These are phyloP conservation scores for Alternaria dauci DNA, from an alignment of 2,329 filamentous ascomycete species.

Conservation along the genomic window DNA sequence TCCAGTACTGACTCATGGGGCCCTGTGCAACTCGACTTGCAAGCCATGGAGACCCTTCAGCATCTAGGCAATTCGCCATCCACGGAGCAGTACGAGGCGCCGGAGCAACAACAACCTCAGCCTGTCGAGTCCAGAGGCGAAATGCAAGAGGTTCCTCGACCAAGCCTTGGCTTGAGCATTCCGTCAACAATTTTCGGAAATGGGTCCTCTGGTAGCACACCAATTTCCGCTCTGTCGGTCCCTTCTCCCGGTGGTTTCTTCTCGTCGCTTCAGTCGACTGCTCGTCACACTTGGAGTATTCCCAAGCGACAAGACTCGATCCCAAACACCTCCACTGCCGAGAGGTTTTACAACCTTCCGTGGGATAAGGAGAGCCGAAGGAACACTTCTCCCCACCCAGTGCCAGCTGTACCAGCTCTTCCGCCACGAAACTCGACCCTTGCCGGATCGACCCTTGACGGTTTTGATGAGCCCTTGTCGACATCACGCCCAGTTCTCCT, in stretches of 20 bases:
- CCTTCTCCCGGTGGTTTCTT: constrained; percentile 94
- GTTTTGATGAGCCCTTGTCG: constrained; percentile 41
- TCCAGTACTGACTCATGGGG: constrained; percentile 70
- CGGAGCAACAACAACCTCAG: constrained; percentile 36
- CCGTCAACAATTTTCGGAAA: constrained; percentile 36
- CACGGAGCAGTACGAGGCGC: constrained; percentile 30
- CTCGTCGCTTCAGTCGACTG: constrained; percentile 77
- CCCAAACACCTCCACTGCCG: constrained; percentile 88
- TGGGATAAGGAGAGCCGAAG: constrained; percentile 65
- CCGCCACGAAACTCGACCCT: constrained; percentile 37
- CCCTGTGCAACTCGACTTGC: constrained; percentile 72
- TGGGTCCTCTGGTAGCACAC: constrained; percentile 60
- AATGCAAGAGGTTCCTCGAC: constrained; percentile 65
- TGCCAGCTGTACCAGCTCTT: constrained; percentile 27
- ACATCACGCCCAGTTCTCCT: constrained; percentile 44
- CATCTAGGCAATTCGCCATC: constrained; percentile 63
- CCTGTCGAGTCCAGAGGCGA: constrained; percentile 62
- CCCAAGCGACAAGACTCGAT: constrained; percentile 54
- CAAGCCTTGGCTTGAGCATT: constrained; percentile 55
- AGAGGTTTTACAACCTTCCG: constrained; percentile 87
- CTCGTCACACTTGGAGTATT: constrained; percentile 83
- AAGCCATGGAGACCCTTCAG: constrained; percentile 80
- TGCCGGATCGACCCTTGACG: constrained; percentile 47
- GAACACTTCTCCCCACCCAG: constrained; percentile 32
- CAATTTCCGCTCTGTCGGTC: constrained; percentile 82